Percentiles rank a stretch among this genome's conserved stretches.
Evolutionary conservation across 1,284 basidiomycete species (phyloP).

Genomic region (Vanrija sp.): DNA sequence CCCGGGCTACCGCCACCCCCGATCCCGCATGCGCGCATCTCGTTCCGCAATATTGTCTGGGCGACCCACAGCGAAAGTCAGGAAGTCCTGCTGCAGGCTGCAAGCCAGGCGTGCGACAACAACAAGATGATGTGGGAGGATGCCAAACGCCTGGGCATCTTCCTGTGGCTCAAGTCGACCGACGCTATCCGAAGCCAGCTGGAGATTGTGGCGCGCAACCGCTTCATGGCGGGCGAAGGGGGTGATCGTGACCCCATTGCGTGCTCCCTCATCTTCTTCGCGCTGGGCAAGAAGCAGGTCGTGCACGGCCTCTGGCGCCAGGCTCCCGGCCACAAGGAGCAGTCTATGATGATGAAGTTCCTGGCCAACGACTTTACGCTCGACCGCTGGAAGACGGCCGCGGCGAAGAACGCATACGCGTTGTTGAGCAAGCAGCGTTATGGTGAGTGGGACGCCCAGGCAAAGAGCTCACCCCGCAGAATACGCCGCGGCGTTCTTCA

Average conservation of each 20-base stretch:
- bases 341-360: constrained; percentile 85
- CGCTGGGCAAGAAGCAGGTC: constrained; percentile 83
- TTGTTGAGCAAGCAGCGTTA: constrained; percentile 87
- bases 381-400: constrained; percentile 84
- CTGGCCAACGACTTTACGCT: constrained; percentile 84
- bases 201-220: constrained; percentile 86
- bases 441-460: constrained; percentile 54
- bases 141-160: constrained; percentile 77
- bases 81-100: constrained; percentile 69
- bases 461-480: constrained; percentile 54
- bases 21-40: constrained; percentile 4
- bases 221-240: constrained; percentile 75
- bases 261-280: constrained; percentile 92
- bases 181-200: constrained; percentile 72
- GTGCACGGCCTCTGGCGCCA: constrained; percentile 95
- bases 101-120: constrained; percentile 62
- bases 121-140: constrained; percentile 84
- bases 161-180: constrained; percentile 76
- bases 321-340: constrained; percentile 89
- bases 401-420: constrained; percentile 94
- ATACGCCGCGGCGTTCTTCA: constrained; percentile 96
- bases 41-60: constrained; percentile 91
- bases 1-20: not conserved
- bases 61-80: constrained; percentile 92
- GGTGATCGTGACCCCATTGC: constrained; percentile 73